Conservation (phyloP, 1,284 basidiomycete genomes). For the Moesziomyces parantarcticus region DNA sequence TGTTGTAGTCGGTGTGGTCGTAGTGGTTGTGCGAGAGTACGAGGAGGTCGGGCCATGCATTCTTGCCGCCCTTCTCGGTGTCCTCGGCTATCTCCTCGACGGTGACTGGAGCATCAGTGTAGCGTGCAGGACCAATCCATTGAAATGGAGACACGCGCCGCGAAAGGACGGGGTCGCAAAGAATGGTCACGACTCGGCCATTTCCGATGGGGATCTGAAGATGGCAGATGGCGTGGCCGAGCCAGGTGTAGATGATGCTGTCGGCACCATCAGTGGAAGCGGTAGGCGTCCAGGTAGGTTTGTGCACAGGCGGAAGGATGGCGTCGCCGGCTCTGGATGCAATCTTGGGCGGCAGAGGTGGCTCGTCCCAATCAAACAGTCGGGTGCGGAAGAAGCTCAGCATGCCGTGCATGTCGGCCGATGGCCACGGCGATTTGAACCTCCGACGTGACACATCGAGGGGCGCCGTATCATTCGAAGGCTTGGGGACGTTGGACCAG, state of each 20-base stretch:
- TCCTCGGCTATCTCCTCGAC: constrained; percentile 40
- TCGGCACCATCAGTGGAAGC: neutral
- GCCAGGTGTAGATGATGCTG: constrained; percentile 52
- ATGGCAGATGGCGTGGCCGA: constrained; percentile 57
- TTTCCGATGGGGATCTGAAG: constrained; percentile 43
- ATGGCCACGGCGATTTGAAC: constrained; percentile 55
- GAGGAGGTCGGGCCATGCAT: constrained; percentile 54
- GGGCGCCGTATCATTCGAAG: neutral
- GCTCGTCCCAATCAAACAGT: constrained; percentile 57
- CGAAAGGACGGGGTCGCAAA: constrained; percentile 57
- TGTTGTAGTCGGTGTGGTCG: constrained; percentile 56
- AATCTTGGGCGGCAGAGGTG: constrained; percentile 34
- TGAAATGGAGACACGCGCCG: constrained; percentile 54
- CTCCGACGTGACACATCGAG: constrained; percentile 20
- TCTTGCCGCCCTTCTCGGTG: constrained; percentile 19
- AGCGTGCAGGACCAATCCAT: constrained; percentile 52
- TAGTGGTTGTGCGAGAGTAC: constrained; percentile 60
- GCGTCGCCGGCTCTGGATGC: constrained; percentile 16
- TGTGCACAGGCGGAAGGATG: constrained; percentile 34
- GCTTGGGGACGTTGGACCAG: constrained; percentile 31
- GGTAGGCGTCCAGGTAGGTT: constrained; percentile 24
- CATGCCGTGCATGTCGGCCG: constrained; percentile 25
- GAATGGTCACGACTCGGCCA: constrained; percentile 27
- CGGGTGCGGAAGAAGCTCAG: constrained; percentile 44
- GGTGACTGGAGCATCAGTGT: constrained; percentile 51